Percentiles rank a stretch among this genome's conserved stretches.
These are phyloP conservation scores for Fusarium xylarioides DNA, from an alignment of 2,329 filamentous ascomycete species.

Conservation along the genomic window DNA sequence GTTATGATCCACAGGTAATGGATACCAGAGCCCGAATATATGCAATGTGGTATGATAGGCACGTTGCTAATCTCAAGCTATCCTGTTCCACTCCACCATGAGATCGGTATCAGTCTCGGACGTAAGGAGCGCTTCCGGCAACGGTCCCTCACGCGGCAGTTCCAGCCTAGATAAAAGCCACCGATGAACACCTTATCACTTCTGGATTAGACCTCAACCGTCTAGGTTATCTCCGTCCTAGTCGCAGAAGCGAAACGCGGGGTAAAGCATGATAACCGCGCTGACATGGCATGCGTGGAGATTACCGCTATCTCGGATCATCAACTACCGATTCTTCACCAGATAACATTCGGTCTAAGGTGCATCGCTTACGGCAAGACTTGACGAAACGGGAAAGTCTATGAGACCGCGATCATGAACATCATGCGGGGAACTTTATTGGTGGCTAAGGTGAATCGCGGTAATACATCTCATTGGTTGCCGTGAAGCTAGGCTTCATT, in stretches of 20 bases:
- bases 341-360: neutral
- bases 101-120: neutral
- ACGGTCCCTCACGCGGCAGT: neutral
- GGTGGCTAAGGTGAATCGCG: neutral
- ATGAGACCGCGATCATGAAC: neutral
- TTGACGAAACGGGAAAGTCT: neutral
- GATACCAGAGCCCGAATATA: neutral
- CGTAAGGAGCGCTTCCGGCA: neutral
- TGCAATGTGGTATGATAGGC: neutral
- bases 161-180: neutral
- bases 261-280: neutral
- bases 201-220: neutral
- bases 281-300: neutral
- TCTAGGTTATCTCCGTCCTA: neutral
- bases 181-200: neutral
- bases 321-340: neutral
- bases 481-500: neutral
- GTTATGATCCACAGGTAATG: rapidly evolving
- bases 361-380: neutral
- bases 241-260: neutral
- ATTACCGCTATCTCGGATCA: neutral
- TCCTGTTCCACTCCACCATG: neutral
- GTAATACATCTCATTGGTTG: neutral
- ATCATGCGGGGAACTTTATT: neutral
- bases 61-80: neutral